These are phyloP conservation scores for Microsporum audouinii DNA, from an alignment of 2,329 filamentous ascomycete genomes.

Conservation along the genomic window DNA sequence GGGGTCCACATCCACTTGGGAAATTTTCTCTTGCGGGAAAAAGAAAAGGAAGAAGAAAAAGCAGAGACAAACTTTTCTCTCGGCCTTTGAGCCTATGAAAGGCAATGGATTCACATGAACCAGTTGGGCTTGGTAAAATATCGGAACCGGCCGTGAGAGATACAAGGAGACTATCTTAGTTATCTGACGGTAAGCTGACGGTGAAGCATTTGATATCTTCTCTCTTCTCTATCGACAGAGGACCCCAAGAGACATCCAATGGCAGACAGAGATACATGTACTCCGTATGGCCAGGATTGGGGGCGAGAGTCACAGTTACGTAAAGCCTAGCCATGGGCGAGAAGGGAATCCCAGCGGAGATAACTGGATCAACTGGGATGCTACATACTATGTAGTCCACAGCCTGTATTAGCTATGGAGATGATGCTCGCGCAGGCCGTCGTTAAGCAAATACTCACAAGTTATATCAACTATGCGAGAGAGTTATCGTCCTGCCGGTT, in stretches of 20 bases:
- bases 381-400: too few relatives aligned
- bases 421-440: too few relatives aligned
- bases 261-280: too few relatives aligned
- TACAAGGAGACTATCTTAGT: too few relatives aligned
- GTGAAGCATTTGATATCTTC: too few relatives aligned
- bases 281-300: neutral
- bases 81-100: neutral
- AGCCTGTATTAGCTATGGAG: too few relatives aligned
- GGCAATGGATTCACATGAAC: neutral
- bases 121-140: neutral
- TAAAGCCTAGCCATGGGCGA: neutral
- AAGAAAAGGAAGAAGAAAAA: neutral
- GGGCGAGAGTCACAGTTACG: neutral
- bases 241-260: too few relatives aligned
- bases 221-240: too few relatives aligned
- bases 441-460: too few relatives aligned
- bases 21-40: neutral
- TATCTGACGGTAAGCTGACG: too few relatives aligned
- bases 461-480: neutral
- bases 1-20: neutral
- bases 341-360: neutral
- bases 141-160: too few relatives aligned
- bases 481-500: neutral
- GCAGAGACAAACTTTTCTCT: neutral
- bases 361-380: neutral